These are phyloP conservation scores for Backusella australiensis DNA, from an alignment of 192 early-diverging fungal genomes.

Conservation along the genomic window DNA sequence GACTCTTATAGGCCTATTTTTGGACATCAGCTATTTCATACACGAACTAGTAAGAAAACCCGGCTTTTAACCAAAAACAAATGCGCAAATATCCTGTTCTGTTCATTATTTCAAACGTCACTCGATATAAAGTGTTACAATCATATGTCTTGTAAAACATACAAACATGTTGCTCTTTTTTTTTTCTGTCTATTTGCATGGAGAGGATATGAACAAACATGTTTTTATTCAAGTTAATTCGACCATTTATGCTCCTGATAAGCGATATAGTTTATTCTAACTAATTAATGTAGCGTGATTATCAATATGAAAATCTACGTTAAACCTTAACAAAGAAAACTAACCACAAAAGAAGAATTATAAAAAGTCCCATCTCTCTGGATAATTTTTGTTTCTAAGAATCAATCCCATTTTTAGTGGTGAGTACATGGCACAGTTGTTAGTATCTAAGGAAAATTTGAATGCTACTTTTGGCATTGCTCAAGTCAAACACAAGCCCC, in stretches of 20 bases:
- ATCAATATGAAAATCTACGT: background rate
- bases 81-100: background rate
- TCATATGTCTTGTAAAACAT: too few relatives aligned
- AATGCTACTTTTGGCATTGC: background rate
- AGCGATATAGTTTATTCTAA: background rate
- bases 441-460: too few relatives aligned
- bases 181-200: too few relatives aligned
- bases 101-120: too few relatives aligned
- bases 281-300: background rate
- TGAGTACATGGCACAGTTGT: too few relatives aligned
- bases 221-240: too few relatives aligned
- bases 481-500: background rate
- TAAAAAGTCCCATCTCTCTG: background rate
- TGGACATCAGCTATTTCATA: background rate
- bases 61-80: background rate
- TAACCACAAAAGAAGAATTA: slow-evolving; percentile 1
- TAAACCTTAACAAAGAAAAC: background rate
- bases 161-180: too few relatives aligned
- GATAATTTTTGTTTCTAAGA: background rate
- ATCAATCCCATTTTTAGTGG: too few relatives aligned
- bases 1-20: background rate
- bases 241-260: too few relatives aligned
- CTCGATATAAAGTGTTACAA: too few relatives aligned
- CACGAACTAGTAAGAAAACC: background rate
- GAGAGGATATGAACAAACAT: too few relatives aligned